Evolutionary conservation across 352 stramenopile species (phyloP).

Genomic region (Phytopythium vexans): DNA sequence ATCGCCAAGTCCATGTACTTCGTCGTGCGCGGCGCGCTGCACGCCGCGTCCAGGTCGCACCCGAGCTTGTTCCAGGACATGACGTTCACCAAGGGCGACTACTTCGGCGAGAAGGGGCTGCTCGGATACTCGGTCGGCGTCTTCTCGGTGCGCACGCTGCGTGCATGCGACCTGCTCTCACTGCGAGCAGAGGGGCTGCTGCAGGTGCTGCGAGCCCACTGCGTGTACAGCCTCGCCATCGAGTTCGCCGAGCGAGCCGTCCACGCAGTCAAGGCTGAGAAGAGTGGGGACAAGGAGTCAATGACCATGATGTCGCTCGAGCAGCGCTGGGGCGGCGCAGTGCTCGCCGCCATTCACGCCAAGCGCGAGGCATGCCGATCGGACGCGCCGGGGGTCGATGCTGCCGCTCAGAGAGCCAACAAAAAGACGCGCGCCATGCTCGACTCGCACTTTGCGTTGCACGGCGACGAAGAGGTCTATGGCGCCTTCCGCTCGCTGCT

Average conservation of each 20-base stretch:
- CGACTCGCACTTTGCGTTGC: slow-evolving; percentile 21
- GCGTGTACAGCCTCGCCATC: slow-evolving; percentile 35
- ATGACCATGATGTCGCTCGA: slow-evolving; percentile 22
- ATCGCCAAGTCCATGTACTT: slow-evolving; percentile 73
- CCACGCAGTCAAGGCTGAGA: slow-evolving; percentile 16
- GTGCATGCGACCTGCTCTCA: slow-evolving; percentile 57
- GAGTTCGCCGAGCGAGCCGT: slow-evolving; percentile 25
- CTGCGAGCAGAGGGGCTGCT: slow-evolving; percentile 39
- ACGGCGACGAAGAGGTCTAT: slow-evolving; percentile 28
- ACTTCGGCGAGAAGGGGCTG: slow-evolving; percentile 59
- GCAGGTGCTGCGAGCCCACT: slow-evolving; percentile 35
- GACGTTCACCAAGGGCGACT: slow-evolving; percentile 46
- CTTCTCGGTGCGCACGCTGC: slow-evolving; percentile 44
- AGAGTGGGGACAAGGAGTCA: slow-evolving; percentile 8
- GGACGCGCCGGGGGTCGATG: slow-evolving; percentile 1
- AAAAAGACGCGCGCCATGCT: slow-evolving; percentile 26
- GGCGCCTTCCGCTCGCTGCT: slow-evolving; percentile 35
- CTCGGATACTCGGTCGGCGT: slow-evolving; percentile 47
- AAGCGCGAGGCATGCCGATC: slow-evolving; percentile 13
- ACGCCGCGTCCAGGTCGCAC: slow-evolving; percentile 27
- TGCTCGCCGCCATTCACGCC: slow-evolving; percentile 28
- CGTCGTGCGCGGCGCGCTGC: slow-evolving; percentile 47
- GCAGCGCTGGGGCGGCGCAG: slow-evolving; percentile 32
- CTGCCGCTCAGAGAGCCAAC: neutral
- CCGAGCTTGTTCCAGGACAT: slow-evolving; percentile 12